Base-by-base conservation (phyloP, 768 basidiomycete genomes). In the Trametes cingulata region DNA sequence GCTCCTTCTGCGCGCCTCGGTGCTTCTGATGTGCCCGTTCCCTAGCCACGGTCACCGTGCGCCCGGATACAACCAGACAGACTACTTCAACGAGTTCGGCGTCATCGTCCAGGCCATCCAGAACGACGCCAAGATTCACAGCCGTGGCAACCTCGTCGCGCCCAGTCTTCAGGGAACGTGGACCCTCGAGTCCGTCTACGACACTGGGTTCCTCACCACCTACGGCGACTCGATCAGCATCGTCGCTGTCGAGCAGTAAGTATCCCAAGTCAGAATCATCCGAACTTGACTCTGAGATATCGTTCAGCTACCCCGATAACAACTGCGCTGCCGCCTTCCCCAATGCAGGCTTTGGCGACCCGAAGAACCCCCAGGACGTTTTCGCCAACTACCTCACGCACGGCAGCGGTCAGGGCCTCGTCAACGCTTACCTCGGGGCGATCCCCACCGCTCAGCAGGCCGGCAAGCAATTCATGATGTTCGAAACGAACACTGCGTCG, bases 51-150 rank as follows among this genome's bases (percentile, higher is more conserved):
- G 71, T 13, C 76, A 76, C 42, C 75, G 78, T 39, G 43, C 67
- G 0, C 42, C 40, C 1, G 66, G 68, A 35, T 80, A 78, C 62
- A 66, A 60, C 36, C 78, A 77, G 2, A 43, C 58, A 17, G 75
- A 82, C 62, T 90, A 85, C 67, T 74, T 75, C 10, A 62, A 67
- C 19, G 86, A 88, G 57, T 82, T 87, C 62, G 78, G 78, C 8
- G 58, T 63, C 6, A 71, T 88, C 25, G 73, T 81, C 8, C 64
- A 73, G 10, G 82, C 81, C 0, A 75, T 85, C 37, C 57, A 71
- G 24, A 69, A 69, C 14, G 68, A 71, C 12, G 2, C 27, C 9
- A 57, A 53, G 22, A 68, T 73, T 13, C 66, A 72, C 0, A 75
- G 76, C 20, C 74, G 73, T 33, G 74, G 71, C 33, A 71, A 73